These are phyloP conservation scores for Paecilomyces niveus DNA, from an alignment of 2,329 filamentous ascomycete genomes.

Conservation along the genomic window DNA sequence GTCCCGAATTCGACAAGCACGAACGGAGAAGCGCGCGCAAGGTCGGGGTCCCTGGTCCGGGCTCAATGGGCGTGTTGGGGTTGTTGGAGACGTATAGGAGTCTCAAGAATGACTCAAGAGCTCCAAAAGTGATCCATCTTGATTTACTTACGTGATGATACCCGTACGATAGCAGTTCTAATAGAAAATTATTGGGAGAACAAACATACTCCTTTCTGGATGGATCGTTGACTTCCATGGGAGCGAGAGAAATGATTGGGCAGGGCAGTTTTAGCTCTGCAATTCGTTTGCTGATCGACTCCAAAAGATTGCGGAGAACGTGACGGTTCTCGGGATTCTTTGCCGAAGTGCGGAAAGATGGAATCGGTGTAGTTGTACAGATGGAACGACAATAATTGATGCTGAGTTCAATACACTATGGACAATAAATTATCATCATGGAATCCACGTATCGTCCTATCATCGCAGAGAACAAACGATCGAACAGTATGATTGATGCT, in stretches of 20 bases:
- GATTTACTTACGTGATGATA: neutral
- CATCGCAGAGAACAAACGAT: too few relatives aligned
- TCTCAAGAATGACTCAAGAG: neutral
- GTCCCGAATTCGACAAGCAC: slow-evolving; percentile 9
- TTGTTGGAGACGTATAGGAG: slow-evolving; percentile 4
- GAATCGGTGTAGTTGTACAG: too few relatives aligned
- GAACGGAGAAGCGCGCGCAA: slow-evolving; percentile 16
- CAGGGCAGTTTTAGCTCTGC: neutral
- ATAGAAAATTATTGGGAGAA: neutral
- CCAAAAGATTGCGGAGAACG: neutral
- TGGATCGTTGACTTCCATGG: neutral
- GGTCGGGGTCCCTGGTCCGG: slow-evolving; percentile 28
- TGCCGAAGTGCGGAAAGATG: neutral
- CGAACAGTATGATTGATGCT: neutral
- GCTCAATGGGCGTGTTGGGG: slow-evolving; percentile 28
- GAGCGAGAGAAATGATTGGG: neutral
- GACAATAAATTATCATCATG: too few relatives aligned
- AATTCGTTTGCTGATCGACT: neutral
- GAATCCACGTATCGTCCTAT: too few relatives aligned
- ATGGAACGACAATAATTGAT: too few relatives aligned
- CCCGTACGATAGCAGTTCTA: neutral
- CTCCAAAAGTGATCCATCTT: neutral
- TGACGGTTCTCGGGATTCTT: neutral
- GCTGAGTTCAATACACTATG: too few relatives aligned
- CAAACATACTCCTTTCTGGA: neutral